These are phyloP conservation scores for Fusarium miscanthi DNA, from an alignment of 2,329 filamentous ascomycete genomes.

Conservation along the genomic window DNA sequence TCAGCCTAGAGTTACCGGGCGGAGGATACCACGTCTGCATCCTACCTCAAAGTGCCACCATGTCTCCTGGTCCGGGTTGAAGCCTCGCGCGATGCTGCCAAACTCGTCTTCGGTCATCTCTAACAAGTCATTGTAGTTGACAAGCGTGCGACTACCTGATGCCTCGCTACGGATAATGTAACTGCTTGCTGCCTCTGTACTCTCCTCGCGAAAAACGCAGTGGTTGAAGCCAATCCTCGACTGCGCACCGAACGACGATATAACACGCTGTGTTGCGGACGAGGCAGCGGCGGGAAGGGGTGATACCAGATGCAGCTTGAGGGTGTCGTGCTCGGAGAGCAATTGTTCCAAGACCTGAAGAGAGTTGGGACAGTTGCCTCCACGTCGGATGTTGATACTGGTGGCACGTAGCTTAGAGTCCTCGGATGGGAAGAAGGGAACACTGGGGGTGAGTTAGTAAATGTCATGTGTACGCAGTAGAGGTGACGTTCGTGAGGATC, in stretches of 20 bases:
- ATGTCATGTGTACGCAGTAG: background rate
- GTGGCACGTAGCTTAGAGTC: conserved; percentile 79
- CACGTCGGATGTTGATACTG: conserved; percentile 67
- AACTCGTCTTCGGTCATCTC: conserved; percentile 77
- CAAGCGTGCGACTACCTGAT: conserved; percentile 73
- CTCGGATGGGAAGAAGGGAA: conserved; percentile 74
- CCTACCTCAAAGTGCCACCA: conserved; percentile 81
- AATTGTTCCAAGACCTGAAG: conserved; percentile 77
- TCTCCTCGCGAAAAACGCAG: conserved; percentile 69
- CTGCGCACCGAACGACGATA: conserved; percentile 61
- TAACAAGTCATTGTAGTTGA: conserved; percentile 74
- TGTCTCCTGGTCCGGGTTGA: conserved; percentile 52
- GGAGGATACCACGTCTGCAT: background rate
- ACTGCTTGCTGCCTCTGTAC: conserved; percentile 70
- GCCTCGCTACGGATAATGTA: conserved; percentile 73
- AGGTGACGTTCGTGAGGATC: conserved; percentile 67
- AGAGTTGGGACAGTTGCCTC: conserved; percentile 79
- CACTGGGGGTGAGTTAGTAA: conserved; percentile 55
- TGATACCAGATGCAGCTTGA: conserved; percentile 59
- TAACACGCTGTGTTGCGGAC: conserved; percentile 62
- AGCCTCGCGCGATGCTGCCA: conserved; percentile 51
- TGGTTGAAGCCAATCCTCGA: conserved; percentile 60
- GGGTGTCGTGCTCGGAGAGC: conserved; percentile 46
- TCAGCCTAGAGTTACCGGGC: conserved; percentile 22
- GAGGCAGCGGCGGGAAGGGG: conserved; percentile 66